Evolutionary conservation across 495 filamentous ascomycete species (phyloP), one percentile per base, ranked within the genome.

Genomic region (Talaromyces adpressus): DNA sequence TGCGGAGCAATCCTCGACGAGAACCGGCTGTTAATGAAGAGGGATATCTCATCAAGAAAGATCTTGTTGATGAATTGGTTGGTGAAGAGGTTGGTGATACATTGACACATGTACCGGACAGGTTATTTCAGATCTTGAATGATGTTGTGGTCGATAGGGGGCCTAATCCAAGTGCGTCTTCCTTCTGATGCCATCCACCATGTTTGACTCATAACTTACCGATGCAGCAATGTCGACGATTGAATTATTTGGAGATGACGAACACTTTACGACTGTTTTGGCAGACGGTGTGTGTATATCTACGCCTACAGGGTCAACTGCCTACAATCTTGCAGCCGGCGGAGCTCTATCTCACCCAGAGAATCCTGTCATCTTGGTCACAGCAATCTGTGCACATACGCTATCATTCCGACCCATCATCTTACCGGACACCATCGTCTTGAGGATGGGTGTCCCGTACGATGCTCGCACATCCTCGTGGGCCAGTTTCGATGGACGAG

Each of bases 401-500:
- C 82, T 98, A 8, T 95, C 91, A 12, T 98, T 98, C 82, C 85
- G 94, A 1, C 94, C 94, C 6, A 92, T 98, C 70, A 93, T 98
- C 64, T 81, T 98, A 1, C 93, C 93, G 7, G 94, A 98, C 70
- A 96, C 92, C 0, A 93, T 97, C 61, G 91, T 98, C 1, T 79
- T 98, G 60, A 86, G 94, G 2, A 79, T 96, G 52, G 93, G 92
- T 11, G 95, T 98, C 30, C 94, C 94, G 0, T 97, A 96, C 70
- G 88, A 96, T 74, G 90, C 92, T 6, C 82, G 94, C 22, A 90
- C 92, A 14, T 88, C 85, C 65, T 92, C 88, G 56, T 98, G 95
- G 95, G 95, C 92, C 41, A 96, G 92, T 72, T 98, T 98, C 75
- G 94, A 98, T 72, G 94, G 94, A 9, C 85, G 91, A 70, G 91